Conservation (phyloP, 2,329 filamentous ascomycete genomes). For the Thielaviopsis musarum region DNA sequence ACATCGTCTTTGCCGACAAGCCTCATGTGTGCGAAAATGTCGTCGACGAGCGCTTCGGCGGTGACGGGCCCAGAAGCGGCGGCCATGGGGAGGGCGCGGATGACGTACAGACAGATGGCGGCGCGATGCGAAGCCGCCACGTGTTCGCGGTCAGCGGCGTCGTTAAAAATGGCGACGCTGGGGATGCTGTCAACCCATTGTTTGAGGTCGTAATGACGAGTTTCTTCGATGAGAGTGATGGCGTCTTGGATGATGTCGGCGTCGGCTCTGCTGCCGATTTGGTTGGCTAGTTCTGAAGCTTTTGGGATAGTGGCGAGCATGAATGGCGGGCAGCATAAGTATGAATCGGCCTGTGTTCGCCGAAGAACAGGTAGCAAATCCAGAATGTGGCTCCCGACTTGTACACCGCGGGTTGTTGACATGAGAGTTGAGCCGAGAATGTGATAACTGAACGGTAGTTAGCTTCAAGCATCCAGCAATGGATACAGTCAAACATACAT, state of each 20-base stretch:
- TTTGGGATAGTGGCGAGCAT: constrained; percentile 29
- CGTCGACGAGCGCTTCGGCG: constrained; percentile 28
- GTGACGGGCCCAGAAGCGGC: constrained; percentile 23
- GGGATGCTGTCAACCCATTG: constrained; percentile 26
- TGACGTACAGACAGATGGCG: constrained; percentile 30
- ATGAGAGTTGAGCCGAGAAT: constrained; percentile 24
- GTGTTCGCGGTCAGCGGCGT: constrained; percentile 26
- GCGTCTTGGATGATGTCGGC: constrained; percentile 20
- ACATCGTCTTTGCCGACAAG: constrained; percentile 30
- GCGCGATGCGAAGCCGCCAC: constrained; percentile 30
- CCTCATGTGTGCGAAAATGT: constrained; percentile 34
- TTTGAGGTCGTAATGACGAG: constrained; percentile 25
- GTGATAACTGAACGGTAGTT: constrained; percentile 21
- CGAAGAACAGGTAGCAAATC: constrained; percentile 24
- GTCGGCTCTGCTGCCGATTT: constrained; percentile 19
- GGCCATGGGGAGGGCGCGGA: constrained; percentile 25
- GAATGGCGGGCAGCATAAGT: constrained; percentile 26
- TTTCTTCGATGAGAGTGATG: constrained; percentile 24
- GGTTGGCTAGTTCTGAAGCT: constrained; percentile 27
- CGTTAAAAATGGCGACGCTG: constrained; percentile 20
- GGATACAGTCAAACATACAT: constrained; percentile 20
- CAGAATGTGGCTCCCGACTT: constrained; percentile 24
- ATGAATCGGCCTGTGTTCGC: constrained; percentile 26
- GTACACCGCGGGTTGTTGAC: constrained; percentile 21
- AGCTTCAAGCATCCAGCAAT: neutral